Percentiles rank a stretch among this genome's conserved stretches.
Evolutionary conservation across 768 basidiomycete species (phyloP).

Genomic region (Roridomyces roridus): DNA sequence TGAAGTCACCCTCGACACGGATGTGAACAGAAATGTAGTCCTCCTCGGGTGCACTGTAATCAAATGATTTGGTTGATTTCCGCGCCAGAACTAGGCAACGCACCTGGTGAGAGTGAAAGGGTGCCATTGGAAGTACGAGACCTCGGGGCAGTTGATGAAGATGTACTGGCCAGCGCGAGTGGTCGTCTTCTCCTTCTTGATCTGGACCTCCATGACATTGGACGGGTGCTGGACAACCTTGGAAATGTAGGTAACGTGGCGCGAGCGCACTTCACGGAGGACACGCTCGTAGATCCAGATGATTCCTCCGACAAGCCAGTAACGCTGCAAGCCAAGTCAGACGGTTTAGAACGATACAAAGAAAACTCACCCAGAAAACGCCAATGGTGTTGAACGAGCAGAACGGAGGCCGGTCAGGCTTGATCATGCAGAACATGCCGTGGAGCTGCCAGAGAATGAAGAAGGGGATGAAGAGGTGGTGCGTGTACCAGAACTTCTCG

Average conservation of each 20-base stretch:
- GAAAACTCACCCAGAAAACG: slow-evolving; percentile 89
- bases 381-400: slow-evolving; percentile 88
- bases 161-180: slow-evolving; percentile 92
- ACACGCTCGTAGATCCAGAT: slow-evolving; percentile 91
- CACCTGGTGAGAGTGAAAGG: slow-evolving; percentile 94
- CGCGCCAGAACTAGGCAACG: slow-evolving; percentile 18
- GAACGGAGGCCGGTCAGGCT: slow-evolving; percentile 87
- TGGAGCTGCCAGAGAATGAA: slow-evolving; percentile 96
- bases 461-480: slow-evolving; percentile 91
- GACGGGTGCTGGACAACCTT: slow-evolving; percentile 97
- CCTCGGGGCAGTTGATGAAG: slow-evolving; percentile 88
- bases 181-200: slow-evolving; percentile 94
- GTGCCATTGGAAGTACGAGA: slow-evolving; percentile 97
- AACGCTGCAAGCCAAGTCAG: slow-evolving; percentile 58
- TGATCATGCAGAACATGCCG: slow-evolving; percentile 97
- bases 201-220: slow-evolving; percentile 92
- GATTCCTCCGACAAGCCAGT: slow-evolving; percentile 87
- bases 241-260: slow-evolving; percentile 91
- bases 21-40: slow-evolving; percentile 96
- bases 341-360: background rate
- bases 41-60: slow-evolving; percentile 84
- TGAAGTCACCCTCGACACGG: slow-evolving; percentile 91
- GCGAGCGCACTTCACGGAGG: slow-evolving; percentile 89
- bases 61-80: background rate
- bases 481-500: slow-evolving; percentile 90